Evolutionary conservation across 179 eudicot species (phyloP).

Genomic region (Beta lomatogona): DNA sequence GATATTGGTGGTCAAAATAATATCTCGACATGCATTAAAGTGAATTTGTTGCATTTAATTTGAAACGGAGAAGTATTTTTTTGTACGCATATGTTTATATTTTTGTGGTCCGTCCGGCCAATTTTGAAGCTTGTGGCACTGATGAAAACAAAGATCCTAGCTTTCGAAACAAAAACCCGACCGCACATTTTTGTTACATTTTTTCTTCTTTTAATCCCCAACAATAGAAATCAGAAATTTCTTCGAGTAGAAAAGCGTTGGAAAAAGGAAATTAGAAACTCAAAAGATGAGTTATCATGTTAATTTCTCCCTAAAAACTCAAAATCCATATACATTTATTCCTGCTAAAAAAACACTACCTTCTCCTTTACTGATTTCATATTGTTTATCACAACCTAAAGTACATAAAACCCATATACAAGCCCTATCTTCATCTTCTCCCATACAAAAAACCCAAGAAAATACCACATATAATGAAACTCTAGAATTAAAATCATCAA

Average conservation of each 20-base stretch:
- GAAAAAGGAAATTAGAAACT: not conserved
- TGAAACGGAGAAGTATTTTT: too few species aligned
- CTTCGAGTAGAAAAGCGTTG: not conserved
- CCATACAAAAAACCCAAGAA: slow-evolving; percentile 23
- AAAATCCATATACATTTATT: slow-evolving; percentile 34
- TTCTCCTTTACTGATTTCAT: slow-evolving; percentile 15
- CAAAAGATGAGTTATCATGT: slow-evolving; percentile 19
- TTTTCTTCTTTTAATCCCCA: not conserved
- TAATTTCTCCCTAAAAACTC: slow-evolving; percentile 39
- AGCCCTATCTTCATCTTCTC: slow-evolving; percentile 33
- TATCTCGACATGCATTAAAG: too few species aligned
- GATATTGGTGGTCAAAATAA: too few species aligned
- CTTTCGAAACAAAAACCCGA: slow-evolving; percentile 4
- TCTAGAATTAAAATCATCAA: slow-evolving; percentile 24
- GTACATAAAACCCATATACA: slow-evolving; percentile 22
- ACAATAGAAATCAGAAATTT: not conserved
- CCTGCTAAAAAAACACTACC: slow-evolving; percentile 17
- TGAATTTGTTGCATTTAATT: too few species aligned
- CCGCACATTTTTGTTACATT: slow-evolving; percentile 17
- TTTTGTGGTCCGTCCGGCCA: slow-evolving; percentile 8
- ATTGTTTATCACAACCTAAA: slow-evolving; percentile 31
- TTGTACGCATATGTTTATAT: too few species aligned
- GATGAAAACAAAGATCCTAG: not conserved
- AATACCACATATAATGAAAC: slow-evolving; percentile 25
- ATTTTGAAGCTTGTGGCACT: slow-evolving; percentile 22